Evolutionary conservation across 805 yeast genomes (phyloP).

Genomic region (Hanseniaspora pseudoguilliermondii): DNA sequence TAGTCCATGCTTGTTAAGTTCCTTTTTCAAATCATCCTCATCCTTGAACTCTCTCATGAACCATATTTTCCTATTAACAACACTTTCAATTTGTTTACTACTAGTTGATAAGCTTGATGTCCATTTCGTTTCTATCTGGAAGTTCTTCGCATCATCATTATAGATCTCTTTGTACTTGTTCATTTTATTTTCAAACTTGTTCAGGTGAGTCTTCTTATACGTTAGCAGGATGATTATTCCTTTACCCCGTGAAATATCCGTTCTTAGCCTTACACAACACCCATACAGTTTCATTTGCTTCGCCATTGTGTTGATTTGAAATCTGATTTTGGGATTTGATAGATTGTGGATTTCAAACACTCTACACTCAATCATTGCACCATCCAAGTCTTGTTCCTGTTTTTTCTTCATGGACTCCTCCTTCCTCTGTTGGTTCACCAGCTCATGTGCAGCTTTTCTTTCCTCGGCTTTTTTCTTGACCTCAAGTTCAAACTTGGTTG

Average conservation of each 20-base stretch:
- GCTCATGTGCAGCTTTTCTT: slow-evolving; percentile 46
- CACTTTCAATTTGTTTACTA: slow-evolving; percentile 12
- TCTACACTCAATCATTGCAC: slow-evolving; percentile 21
- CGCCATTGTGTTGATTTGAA: slow-evolving; percentile 69
- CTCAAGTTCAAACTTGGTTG: slow-evolving; percentile 67
- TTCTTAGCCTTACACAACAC: slow-evolving; percentile 35
- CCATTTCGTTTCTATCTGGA: slow-evolving; percentile 48
- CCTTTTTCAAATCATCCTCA: slow-evolving; percentile 38
- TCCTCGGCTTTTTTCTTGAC: slow-evolving; percentile 59
- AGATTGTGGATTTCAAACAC: slow-evolving; percentile 48
- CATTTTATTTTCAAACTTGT: slow-evolving; percentile 56
- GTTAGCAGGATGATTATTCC: slow-evolving; percentile 45
- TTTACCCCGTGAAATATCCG: slow-evolving; percentile 69
- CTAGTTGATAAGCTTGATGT: neutral
- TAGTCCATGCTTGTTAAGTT: slow-evolving; percentile 39
- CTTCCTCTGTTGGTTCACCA: slow-evolving; percentile 47
- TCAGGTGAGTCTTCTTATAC: slow-evolving; percentile 48
- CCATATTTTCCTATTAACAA: slow-evolving; percentile 35
- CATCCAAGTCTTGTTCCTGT: neutral
- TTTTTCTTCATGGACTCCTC: slow-evolving; percentile 19
- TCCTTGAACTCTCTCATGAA: slow-evolving; percentile 42
- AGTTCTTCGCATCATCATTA: slow-evolving; percentile 29
- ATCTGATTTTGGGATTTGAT: slow-evolving; percentile 53
- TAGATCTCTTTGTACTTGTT: slow-evolving; percentile 25
- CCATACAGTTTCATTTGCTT: slow-evolving; percentile 61